Base-by-base conservation (phyloP, 768 basidiomycete species). In the Pisolithus sp. region DNA sequence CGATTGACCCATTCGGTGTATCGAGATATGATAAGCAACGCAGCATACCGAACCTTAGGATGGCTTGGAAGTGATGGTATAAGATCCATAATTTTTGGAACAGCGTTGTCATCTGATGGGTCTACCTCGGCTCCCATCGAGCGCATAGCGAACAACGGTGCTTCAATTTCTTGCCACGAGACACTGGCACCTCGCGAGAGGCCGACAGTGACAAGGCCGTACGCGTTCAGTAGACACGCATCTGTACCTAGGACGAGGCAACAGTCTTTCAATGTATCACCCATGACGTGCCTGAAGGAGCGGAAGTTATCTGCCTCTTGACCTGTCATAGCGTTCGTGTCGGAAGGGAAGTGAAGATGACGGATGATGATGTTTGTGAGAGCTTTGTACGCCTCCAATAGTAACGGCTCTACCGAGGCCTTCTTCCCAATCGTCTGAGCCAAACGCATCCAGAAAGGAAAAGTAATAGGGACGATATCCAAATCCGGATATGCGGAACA, bases 211-310 rank as follows among this genome's bases (percentile, higher is more conserved):
- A 98, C 86, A 63, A 89, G 77, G 53, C 89, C 83, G 69, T 90
- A 90, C 2, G 93, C 79, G 3, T 86, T 77, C 48, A 85, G 68
- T 40, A 99, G 76, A 63, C 96, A 98, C 2, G 77, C 77, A 47
- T 92, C 86, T 2, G 94, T 80, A 41, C 93, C 89, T 42, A 99
- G 78, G 44, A 99, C 93, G 56, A 85, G 80, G 69, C 96, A 99
- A 65, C 96, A 98, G 64, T 99, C 96, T 70, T 99, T 99, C 57
- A 99, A 78, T 4, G 96, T 98, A 66, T 99, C 94, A 37, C 96
- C 96, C 90, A 99, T 98, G 54, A 93, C 84, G 73, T 99, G 96
- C 45, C 96, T 78, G 76, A 99, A 99, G 4, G 83, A 80, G 20
- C 96, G 81, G 77, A 98, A 99, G 60, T 87, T 85, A 50, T 99